Evolutionary conservation across 1,139 yeast species (phyloP).

Genomic region (Pichia sp.): DNA sequence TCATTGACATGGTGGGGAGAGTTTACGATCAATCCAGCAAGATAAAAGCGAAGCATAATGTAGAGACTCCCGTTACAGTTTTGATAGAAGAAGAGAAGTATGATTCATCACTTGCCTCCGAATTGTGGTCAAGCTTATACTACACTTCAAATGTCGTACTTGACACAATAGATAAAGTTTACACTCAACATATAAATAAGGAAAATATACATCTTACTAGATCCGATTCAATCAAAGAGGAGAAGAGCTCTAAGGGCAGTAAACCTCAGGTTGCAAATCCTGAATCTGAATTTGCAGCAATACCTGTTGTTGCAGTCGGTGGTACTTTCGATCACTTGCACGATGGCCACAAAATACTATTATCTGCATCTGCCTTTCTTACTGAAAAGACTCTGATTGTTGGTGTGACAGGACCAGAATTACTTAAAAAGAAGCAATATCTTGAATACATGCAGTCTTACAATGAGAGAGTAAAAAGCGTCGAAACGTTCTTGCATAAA

Average conservation of each 20-base stretch:
- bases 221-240: no score
- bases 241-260: not conserved
- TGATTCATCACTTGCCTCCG: not conserved
- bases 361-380: constrained; percentile 68
- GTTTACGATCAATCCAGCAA: constrained; percentile 7
- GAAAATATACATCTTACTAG: not conserved
- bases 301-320: constrained; percentile 58
- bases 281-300: not conserved
- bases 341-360: constrained; percentile 86
- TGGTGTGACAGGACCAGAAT: constrained; percentile 79
- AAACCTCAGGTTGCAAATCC: constrained; percentile 7
- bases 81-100: constrained; percentile 8
- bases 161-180: not conserved
- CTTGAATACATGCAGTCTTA: constrained; percentile 62
- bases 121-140: constrained; percentile 6
- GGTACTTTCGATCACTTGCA: constrained; percentile 98
- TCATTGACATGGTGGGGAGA: constrained; percentile 7
- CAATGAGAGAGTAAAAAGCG: constrained; percentile 45
- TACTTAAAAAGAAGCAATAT: constrained; percentile 71
- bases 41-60: not conserved
- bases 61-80: not conserved
- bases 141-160: constrained; percentile 1
- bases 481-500: constrained; percentile 44
- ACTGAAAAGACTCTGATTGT: constrained; percentile 55
- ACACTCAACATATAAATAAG: constrained; percentile 1